Evolutionary conservation across 331 rosid genomes (phyloP).

Genomic region (Phaseolus coccineus): DNA sequence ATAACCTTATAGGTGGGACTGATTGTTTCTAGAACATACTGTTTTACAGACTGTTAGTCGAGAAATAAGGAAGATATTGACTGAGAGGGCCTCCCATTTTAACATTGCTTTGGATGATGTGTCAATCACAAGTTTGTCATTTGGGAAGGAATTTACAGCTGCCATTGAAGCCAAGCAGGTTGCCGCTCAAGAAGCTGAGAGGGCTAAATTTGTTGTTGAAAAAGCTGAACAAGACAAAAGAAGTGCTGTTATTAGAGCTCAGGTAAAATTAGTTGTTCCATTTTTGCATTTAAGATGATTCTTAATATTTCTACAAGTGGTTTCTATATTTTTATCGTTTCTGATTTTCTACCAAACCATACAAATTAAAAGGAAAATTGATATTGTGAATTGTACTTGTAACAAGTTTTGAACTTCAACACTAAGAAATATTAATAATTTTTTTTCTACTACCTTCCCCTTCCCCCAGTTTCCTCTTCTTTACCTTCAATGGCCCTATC

Average conservation of each 20-base stretch:
- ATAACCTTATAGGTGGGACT: conserved; percentile 3
- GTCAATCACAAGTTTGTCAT: conserved; percentile 81
- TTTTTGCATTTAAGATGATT: conserved; percentile 26
- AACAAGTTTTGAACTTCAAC: conserved; percentile 17
- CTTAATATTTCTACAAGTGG: background rate
- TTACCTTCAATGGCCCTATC: background rate
- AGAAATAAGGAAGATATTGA: conserved; percentile 80
- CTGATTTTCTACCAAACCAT: conserved; percentile 12
- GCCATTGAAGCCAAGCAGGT: conserved; percentile 99
- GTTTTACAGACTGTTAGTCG: conserved; percentile 76
- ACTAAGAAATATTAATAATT: background rate
- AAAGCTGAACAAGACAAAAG: conserved; percentile 93
- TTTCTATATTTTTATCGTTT: conserved; percentile 21
- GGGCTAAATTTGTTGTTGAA: conserved; percentile 92
- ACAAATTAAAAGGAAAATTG: background rate
- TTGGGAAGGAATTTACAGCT: conserved; percentile 83
- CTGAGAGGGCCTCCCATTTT: conserved; percentile 82
- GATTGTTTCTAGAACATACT: conserved; percentile 30
- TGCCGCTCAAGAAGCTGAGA: conserved; percentile 97
- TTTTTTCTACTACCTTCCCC: background rate
- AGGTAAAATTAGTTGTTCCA: conserved; percentile 55
- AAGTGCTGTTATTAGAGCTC: conserved; percentile 90
- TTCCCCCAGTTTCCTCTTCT: too few species aligned
- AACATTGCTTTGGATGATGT: conserved; percentile 94
- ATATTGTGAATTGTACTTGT: background rate